Percentiles rank a stretch among this genome's conserved stretches.
Evolutionary conservation across 352 stramenopile genomes (phyloP).

Genomic region (Phytophthora pinifolia): DNA sequence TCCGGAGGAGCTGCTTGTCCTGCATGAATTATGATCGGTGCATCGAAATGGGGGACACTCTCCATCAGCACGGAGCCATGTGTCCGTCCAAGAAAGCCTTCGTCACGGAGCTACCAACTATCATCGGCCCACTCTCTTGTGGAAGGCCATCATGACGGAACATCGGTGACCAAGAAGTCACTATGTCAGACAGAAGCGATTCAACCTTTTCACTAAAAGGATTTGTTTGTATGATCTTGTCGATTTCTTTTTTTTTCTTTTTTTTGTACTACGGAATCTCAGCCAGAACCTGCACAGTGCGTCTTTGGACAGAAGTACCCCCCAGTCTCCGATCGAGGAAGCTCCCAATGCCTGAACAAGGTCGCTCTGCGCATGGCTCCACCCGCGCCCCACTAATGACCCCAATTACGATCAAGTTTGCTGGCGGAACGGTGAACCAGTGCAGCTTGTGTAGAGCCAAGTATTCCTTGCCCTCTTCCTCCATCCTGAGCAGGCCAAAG

Average conservation of each 20-base stretch:
- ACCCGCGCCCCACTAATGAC: slow-evolving; percentile 8
- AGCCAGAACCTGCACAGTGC: too few relatives aligned
- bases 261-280: too few relatives aligned
- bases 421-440: slow-evolving; percentile 11
- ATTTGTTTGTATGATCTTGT: not conserved
- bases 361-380: slow-evolving; percentile 14
- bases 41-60: slow-evolving; percentile 1
- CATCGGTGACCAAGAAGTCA: not conserved
- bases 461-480: slow-evolving; percentile 13
- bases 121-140: slow-evolving; percentile 16
- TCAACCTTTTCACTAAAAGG: not conserved
- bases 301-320: not conserved
- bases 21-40: slow-evolving; percentile 10
- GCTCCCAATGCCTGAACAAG: slow-evolving; percentile 7
- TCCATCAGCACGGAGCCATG: slow-evolving; percentile 8
- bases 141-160: slow-evolving; percentile 24
- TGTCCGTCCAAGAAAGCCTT: slow-evolving; percentile 16
- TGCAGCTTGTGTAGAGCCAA: slow-evolving; percentile 23
- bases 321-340: slow-evolving; percentile 16
- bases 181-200: not conserved
- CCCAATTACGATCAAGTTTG: slow-evolving; percentile 26
- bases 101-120: slow-evolving; percentile 2
- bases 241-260: too few relatives aligned
- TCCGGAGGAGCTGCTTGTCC: slow-evolving; percentile 7
- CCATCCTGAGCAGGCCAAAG: slow-evolving; percentile 23